These are phyloP conservation scores for Crataegus laevigata DNA, from an alignment of 306 rosid genomes.

Conservation along the genomic window DNA sequence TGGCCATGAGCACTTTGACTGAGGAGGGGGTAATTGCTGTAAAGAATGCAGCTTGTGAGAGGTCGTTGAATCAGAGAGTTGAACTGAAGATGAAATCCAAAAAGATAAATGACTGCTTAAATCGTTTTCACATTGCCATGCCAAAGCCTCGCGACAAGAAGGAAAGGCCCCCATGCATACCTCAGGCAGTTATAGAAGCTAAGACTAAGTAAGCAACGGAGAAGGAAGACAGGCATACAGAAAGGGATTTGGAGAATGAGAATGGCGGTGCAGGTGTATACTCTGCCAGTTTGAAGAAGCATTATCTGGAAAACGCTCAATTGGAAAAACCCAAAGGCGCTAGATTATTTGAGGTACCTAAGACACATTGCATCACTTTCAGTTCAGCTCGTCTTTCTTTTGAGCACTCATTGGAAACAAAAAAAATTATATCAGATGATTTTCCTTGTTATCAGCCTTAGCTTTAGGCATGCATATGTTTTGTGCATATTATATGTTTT, in stretches of 20 bases:
- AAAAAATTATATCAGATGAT: neutral
- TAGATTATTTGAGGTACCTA: constrained; percentile 26
- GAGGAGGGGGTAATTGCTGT: constrained; percentile 83
- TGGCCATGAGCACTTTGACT: constrained; percentile 83
- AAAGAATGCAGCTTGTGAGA: constrained; percentile 81
- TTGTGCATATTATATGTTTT: neutral
- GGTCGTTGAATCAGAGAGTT: constrained; percentile 71
- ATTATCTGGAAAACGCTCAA: constrained; percentile 69
- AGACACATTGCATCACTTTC: neutral
- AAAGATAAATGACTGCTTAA: constrained; percentile 62
- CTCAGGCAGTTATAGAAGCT: constrained; percentile 63
- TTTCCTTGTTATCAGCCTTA: neutral
- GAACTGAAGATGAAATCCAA: constrained; percentile 80
- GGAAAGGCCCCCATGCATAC: constrained; percentile 73
- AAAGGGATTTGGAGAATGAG: constrained; percentile 71
- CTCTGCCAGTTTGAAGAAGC: constrained; percentile 71
- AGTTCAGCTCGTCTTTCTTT: neutral
- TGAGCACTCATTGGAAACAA: neutral
- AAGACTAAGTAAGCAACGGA: constrained; percentile 52
- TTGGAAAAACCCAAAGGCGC: constrained; percentile 68
- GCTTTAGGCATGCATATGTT: neutral
- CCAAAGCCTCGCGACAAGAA: constrained; percentile 80
- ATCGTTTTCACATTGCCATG: constrained; percentile 73
- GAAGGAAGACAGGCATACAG: constrained; percentile 53
- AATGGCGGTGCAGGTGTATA: constrained; percentile 96